Percentiles rank a stretch among this genome's conserved stretches.
Conservation (phyloP, 2,329 filamentous ascomycete species). For the Verticillium tricorpus region DNA sequence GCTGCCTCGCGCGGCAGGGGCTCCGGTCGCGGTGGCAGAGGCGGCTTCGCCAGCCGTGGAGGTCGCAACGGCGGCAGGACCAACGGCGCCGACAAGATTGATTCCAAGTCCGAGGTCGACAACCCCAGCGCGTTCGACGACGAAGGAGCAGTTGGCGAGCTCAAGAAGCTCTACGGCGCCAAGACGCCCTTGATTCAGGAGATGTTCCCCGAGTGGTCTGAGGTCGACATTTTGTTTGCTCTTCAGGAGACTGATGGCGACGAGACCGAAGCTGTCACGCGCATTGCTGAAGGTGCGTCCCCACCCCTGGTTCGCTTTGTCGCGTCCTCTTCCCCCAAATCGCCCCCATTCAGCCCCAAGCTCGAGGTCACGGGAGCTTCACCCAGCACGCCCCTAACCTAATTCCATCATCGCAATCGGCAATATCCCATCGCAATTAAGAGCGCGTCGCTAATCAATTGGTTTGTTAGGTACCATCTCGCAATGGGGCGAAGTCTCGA, state of each 20-base stretch:
- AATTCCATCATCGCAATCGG: constrained; percentile 2
- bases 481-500: constrained; percentile 81
- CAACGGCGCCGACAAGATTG: constrained; percentile 63
- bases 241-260: constrained; percentile 84
- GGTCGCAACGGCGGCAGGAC: constrained; percentile 59
- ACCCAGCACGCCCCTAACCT: neutral
- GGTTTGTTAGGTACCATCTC: constrained; percentile 62
- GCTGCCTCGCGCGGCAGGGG: constrained; percentile 84
- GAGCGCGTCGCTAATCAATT: neutral
- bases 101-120: constrained; percentile 52
- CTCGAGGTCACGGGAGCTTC: neutral
- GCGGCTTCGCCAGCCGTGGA: constrained; percentile 67
- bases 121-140: constrained; percentile 63
- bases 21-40: constrained; percentile 80
- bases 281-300: constrained; percentile 70
- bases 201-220: constrained; percentile 92
- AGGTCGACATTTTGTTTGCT: constrained; percentile 89
- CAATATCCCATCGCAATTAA: neutral
- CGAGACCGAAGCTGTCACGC: constrained; percentile 67
- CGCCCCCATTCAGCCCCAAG: neutral
- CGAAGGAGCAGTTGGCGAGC: constrained; percentile 83
- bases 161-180: constrained; percentile 82
- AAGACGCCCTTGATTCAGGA: constrained; percentile 82
- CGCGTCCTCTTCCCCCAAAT: neutral
- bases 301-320: neutral